Percentiles rank a stretch among this genome's conserved stretches.
Evolutionary conservation across 345 rosid genomes (phyloP).

Genomic region (Heritiera fomes): DNA sequence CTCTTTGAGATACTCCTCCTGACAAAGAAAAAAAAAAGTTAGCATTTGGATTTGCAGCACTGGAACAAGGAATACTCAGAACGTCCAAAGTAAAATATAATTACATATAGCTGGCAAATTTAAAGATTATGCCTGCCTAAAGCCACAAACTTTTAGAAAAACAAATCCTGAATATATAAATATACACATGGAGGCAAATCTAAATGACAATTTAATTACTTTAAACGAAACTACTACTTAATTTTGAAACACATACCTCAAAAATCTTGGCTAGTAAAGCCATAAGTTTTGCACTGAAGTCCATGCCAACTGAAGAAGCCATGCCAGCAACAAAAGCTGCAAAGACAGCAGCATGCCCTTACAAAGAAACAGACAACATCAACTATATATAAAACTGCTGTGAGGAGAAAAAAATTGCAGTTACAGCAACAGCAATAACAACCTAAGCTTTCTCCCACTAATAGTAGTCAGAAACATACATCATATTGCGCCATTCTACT

Average conservation of each 20-base stretch:
- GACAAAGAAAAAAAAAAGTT: conserved; percentile 22
- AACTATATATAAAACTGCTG: neutral
- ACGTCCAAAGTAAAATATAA: too few species aligned
- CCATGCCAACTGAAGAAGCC: conserved; percentile 80
- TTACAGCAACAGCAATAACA: neutral
- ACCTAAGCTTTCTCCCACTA: neutral
- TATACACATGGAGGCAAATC: neutral
- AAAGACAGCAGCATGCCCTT: conserved; percentile 81
- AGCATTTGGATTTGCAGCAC: too few species aligned
- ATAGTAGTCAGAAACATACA: neutral
- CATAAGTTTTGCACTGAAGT: conserved; percentile 85
- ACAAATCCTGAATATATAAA: neutral
- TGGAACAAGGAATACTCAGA: neutral
- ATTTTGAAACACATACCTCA: conserved; percentile 48
- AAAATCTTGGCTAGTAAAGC: conserved; percentile 74
- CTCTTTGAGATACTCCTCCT: conserved; percentile 81
- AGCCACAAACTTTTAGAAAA: neutral
- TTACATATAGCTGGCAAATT: neutral
- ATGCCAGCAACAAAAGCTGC: conserved; percentile 92
- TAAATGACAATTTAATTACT: neutral
- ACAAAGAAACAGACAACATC: conserved; percentile 25
- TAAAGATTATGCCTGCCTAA: neutral
- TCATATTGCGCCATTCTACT: neutral
- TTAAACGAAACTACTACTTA: conserved; percentile 1
- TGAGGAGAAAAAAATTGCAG: neutral